Evolutionary conservation across 331 rosid genomes (phyloP).

Genomic region (Cydonia oblonga): DNA sequence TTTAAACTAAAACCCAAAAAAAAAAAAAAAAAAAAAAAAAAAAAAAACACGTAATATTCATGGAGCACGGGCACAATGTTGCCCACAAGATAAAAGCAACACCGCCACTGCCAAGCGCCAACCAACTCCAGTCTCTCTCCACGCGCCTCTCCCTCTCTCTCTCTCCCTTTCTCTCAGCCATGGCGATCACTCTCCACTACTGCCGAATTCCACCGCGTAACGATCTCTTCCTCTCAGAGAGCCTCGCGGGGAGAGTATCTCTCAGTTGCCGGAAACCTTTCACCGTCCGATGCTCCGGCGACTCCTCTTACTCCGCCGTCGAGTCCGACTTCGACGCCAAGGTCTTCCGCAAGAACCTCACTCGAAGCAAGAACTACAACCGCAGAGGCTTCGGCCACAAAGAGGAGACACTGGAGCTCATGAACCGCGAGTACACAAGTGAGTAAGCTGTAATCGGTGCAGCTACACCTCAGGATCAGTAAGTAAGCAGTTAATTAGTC

Average conservation of each 20-base stretch:
- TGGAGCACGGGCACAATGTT: constrained; percentile 4
- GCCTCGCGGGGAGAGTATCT: constrained; percentile 2
- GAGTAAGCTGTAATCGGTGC: constrained; percentile 17
- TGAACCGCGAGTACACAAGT: constrained; percentile 89
- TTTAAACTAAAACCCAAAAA: too few species aligned
- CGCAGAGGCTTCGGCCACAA: constrained; percentile 82
- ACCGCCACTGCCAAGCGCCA: neutral
- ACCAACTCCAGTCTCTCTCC: neutral
- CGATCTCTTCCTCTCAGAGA: constrained; percentile 29
- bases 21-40: too few species aligned
- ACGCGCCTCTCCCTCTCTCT: neutral
- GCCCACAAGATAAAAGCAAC: constrained; percentile 4
- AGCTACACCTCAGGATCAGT: neutral
- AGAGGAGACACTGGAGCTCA: constrained; percentile 75
- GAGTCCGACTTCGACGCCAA: constrained; percentile 76
- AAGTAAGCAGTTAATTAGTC: neutral
- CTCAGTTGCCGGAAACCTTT: constrained; percentile 34
- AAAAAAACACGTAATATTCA: neutral
- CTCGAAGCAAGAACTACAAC: constrained; percentile 77
- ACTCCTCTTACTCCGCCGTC: constrained; percentile 24
- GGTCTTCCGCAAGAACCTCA: constrained; percentile 77
- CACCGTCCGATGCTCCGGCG: constrained; percentile 52
- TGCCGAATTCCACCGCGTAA: constrained; percentile 44
- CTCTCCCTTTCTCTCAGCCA: constrained; percentile 11
- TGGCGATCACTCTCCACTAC: constrained; percentile 61